Percentiles rank a stretch among this genome's conserved stretches.
These are phyloP conservation scores for Diaporthe vaccinii DNA, from an alignment of 2,329 filamentous ascomycete genomes.

Conservation along the genomic window DNA sequence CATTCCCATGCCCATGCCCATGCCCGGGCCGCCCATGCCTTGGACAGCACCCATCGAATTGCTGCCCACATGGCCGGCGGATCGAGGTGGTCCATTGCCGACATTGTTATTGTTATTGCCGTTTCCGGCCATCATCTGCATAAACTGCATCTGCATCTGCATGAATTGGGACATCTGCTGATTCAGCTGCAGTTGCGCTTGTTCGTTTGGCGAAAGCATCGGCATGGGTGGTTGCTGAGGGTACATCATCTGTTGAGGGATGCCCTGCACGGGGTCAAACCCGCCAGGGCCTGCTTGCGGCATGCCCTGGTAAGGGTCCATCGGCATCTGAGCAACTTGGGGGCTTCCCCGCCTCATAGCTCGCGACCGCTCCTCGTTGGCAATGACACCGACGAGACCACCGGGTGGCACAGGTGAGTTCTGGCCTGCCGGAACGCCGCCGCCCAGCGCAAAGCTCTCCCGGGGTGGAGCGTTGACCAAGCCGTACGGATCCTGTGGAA, in stretches of 20 bases:
- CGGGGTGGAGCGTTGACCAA: constrained; percentile 79
- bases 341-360: constrained; percentile 85
- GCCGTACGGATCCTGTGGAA: constrained; percentile 88
- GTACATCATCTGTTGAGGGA: constrained; percentile 66
- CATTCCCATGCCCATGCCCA: constrained; percentile 43
- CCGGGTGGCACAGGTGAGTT: constrained; percentile 71
- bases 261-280: constrained; percentile 64
- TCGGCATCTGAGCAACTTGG: constrained; percentile 71
- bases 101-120: constrained; percentile 45
- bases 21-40: constrained; percentile 51
- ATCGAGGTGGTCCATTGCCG: constrained; percentile 46
- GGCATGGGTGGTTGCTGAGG: constrained; percentile 43
- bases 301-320: constrained; percentile 61
- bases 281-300: constrained; percentile 53
- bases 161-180: constrained; percentile 90
- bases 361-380: constrained; percentile 83
- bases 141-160: constrained; percentile 96
- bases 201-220: constrained; percentile 72
- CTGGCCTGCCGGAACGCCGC: constrained; percentile 61
- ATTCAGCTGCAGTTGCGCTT: constrained; percentile 83
- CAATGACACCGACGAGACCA: constrained; percentile 89
- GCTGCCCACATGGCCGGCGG: constrained; percentile 51
- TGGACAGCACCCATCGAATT: constrained; percentile 60
- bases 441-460: constrained; percentile 80
- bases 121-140: constrained; percentile 80